Evolutionary conservation across 371 early-diverging fungal species (phyloP).

Genomic region (Chytridiales sp.): DNA sequence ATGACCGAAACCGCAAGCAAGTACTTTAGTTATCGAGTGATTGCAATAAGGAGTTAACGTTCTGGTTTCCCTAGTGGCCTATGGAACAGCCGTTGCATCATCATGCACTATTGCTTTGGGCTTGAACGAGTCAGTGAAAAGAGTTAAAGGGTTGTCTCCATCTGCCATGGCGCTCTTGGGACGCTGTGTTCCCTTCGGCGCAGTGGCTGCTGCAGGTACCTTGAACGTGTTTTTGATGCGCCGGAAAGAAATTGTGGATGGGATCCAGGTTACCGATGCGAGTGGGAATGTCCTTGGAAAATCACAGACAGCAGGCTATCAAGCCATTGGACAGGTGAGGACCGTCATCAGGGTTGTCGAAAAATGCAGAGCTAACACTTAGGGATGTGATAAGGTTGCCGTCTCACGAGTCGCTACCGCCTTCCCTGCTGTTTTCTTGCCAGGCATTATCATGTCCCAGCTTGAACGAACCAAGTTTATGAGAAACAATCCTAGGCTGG

Average conservation of each 20-base stretch:
- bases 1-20: slow-evolving; percentile 69
- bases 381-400: slow-evolving; percentile 56
- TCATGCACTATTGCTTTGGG: slow-evolving; percentile 76
- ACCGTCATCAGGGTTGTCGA: too few species aligned
- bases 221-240: slow-evolving; percentile 84
- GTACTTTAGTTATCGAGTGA: background rate
- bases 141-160: slow-evolving; percentile 32
- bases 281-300: slow-evolving; percentile 67
- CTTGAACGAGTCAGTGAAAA: slow-evolving; percentile 53
- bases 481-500: slow-evolving; percentile 52
- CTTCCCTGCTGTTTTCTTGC: slow-evolving; percentile 71
- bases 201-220: slow-evolving; percentile 80
- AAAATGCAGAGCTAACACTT: too few species aligned
- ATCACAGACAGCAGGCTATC: slow-evolving; percentile 64
- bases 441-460: slow-evolving; percentile 64
- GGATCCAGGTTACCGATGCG: slow-evolving; percentile 67
- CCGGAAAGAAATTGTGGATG: slow-evolving; percentile 76
- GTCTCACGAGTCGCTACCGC: slow-evolving; percentile 75
- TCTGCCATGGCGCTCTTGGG: slow-evolving; percentile 51
- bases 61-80: slow-evolving; percentile 53
- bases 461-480: slow-evolving; percentile 61
- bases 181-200: slow-evolving; percentile 71
- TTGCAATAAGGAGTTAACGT: slow-evolving; percentile 3
- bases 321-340: slow-evolving; percentile 65
- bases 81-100: slow-evolving; percentile 70